Base-by-base conservation (phyloP, 345 rosid genomes). In the Conringia planisiliqua region DNA sequence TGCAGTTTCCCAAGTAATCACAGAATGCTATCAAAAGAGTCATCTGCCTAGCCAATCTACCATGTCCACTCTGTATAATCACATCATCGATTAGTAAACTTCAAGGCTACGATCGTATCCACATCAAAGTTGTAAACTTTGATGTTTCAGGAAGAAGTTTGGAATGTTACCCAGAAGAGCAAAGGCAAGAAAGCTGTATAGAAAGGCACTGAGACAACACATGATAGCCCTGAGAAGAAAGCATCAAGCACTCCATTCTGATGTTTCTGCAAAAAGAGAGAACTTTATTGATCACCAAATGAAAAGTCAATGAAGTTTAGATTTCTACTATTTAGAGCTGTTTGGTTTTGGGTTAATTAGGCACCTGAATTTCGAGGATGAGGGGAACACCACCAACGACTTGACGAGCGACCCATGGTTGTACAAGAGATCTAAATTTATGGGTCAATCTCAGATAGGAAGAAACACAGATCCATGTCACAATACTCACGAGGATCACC, bases 11-110 rank as follows among this genome's bases (percentile, higher is more conserved):
- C 63, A 76, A 62, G 84, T 92, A 95, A 82, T 92, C 99, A 84
- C 98, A 95, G 74, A 92, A 84, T 27, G 99, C 98, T 85, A 90
- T 92, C 81, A 95, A 82, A 11, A 95, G 86, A 58, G 98, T 95
- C 96, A 95, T 92, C 70, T 95, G 97, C 87, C 99, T 82, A 60
- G 98, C 99, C 82, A 95, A 85, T 88, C 89, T 90, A 27, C 88
- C 97, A 86, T 95, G 98, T 14, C 97, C 99, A 71, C 96, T 95
- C 99, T 95, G 75, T 78, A 36, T 33, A 0, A 63, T 39, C 7
- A 9, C n/a, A 17, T 13, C 38, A 44, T 54, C 16, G 3, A 11
- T 51, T 13, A 54, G 26, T 55, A 60, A 13, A n/a, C 35, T 35
- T 48, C 18, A 66, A 26, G 20, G 29, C 27, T 27, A 66, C 42